Percentiles rank a stretch among this genome's conserved stretches.
Evolutionary conservation across 2,329 filamentous ascomycete genomes (phyloP).

Genomic region (Cadophora sp.): DNA sequence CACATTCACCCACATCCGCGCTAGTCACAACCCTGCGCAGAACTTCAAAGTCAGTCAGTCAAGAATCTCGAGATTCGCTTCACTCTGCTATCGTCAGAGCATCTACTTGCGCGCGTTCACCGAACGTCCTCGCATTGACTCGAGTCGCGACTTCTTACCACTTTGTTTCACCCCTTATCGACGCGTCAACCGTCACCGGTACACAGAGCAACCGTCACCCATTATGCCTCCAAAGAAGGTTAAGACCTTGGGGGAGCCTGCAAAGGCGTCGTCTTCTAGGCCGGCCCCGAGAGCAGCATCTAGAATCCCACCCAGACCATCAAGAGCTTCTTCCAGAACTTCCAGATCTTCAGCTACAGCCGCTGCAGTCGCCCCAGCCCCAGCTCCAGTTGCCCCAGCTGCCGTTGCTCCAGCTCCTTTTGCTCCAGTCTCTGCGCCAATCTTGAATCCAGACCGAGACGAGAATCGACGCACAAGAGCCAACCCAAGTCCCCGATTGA

Average conservation of each 20-base stretch:
- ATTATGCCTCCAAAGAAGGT: conserved; percentile 16
- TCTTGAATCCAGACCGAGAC: conserved; percentile 5
- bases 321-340: not conserved
- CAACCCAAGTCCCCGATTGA: conserved; percentile 6
- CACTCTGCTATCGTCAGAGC: too few species aligned
- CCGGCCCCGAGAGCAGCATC: not conserved
- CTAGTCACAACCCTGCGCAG: conserved; percentile 3
- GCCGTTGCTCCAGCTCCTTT: not conserved
- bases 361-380: not conserved
- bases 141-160: conserved; percentile 1
- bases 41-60: too few species aligned
- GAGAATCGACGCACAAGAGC: not conserved
- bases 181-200: not conserved
- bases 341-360: not conserved
- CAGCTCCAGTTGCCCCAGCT: not conserved
- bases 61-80: not conserved
- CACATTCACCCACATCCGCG: not conserved
- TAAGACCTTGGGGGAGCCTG: conserved; percentile 2
- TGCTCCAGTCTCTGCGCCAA: not conserved
- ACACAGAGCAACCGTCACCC: not conserved
- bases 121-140: not conserved
- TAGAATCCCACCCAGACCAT: not conserved
- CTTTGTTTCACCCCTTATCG: conserved; percentile 1
- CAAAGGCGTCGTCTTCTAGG: not conserved
- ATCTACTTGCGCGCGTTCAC: not conserved